Evolutionary conservation across 179 eudicot genomes (phyloP), one percentile per base, ranked within the genome.

Genomic region (Silene coronaria): DNA sequence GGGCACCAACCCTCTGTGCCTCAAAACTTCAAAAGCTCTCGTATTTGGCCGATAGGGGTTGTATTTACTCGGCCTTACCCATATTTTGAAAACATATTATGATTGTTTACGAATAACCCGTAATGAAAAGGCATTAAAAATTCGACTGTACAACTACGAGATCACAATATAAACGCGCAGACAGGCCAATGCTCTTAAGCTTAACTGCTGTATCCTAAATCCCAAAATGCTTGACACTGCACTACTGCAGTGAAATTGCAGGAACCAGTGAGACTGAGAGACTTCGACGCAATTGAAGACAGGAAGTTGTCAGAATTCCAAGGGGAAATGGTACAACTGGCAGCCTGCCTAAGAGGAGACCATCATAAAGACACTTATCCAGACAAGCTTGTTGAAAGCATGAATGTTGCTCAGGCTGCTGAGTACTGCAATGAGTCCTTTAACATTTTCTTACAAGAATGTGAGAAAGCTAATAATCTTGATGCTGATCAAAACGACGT

Each of bases 301-400:
- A 85, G 80, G 11, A 82, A 83, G 21, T 58, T 92, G 23, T 84
- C 88, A 65, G 93, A 92, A 1, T 91, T 92, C 70, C 96, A 92
- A 78, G 78, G 57, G 63, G 96, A 87, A 65, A 14, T 92, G 81
- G 96, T 90, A 11, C 88, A 87, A 62, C 28, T 92, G 80, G 84
- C 85, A 7, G 96, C 97, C 2, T 74, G 82, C 60, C 70, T 92
- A 72, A 84, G 83, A 21, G 97, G 97, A 58, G 93, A 91, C 71
- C 84, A 86, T 28, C 63, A 5, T 28, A 72, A 87, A 38, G 81
- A 81, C 70, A 78, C 3, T 4, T 88, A 80, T 70, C 91, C 90
- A 14, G 34, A 84, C 76, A 86, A 82, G 59, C 87, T 86, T 10
- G 85, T 80, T 3, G 88, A 89, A 34, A 78, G 78, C 3, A 87